Evolutionary conservation across 352 stramenopile genomes (phyloP).

Genomic region (Pythium apleroticum): DNA sequence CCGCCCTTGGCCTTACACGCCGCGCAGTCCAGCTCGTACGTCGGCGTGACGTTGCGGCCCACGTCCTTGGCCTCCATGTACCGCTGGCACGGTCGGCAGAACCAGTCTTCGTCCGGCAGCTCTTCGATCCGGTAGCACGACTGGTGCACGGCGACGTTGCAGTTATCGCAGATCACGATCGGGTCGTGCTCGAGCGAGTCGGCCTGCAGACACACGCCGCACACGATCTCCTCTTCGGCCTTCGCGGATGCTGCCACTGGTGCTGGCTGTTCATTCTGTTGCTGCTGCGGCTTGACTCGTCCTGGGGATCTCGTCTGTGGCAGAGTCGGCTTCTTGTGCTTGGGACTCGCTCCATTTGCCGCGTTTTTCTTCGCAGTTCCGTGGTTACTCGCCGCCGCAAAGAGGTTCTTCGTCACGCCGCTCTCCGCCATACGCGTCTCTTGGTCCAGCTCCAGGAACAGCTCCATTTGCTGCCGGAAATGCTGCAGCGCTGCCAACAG

Average conservation of each 20-base stretch:
- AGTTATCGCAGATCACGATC: slow-evolving; percentile 83
- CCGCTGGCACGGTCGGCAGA: slow-evolving; percentile 62
- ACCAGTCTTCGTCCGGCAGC: slow-evolving; percentile 75
- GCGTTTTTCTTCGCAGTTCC: slow-evolving; percentile 13
- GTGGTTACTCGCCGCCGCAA: slow-evolving; percentile 18
- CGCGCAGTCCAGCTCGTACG: slow-evolving; percentile 53
- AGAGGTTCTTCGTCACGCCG: slow-evolving; percentile 30
- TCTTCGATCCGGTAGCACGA: slow-evolving; percentile 73
- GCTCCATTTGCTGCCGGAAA: slow-evolving; percentile 67
- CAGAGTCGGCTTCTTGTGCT: not conserved
- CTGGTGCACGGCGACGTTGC: slow-evolving; percentile 70
- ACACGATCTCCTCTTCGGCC: slow-evolving; percentile 53
- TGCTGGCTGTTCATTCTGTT: not conserved
- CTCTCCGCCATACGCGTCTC: slow-evolving; percentile 28
- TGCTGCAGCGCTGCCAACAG: slow-evolving; percentile 55
- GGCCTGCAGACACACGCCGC: slow-evolving; percentile 58
- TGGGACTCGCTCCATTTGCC: not conserved
- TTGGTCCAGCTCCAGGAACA: slow-evolving; percentile 52
- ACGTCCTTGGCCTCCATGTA: slow-evolving; percentile 48
- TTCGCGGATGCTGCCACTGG: not conserved
- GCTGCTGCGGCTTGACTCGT: not conserved
- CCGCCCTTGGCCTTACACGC: slow-evolving; percentile 55
- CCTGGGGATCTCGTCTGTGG: not conserved
- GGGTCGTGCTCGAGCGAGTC: slow-evolving; percentile 73
- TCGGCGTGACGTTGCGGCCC: slow-evolving; percentile 45